Evolutionary conservation across 257 asterid species (phyloP), one percentile per base, ranked within the genome.

Genomic region (Primulina huaijiensis): DNA sequence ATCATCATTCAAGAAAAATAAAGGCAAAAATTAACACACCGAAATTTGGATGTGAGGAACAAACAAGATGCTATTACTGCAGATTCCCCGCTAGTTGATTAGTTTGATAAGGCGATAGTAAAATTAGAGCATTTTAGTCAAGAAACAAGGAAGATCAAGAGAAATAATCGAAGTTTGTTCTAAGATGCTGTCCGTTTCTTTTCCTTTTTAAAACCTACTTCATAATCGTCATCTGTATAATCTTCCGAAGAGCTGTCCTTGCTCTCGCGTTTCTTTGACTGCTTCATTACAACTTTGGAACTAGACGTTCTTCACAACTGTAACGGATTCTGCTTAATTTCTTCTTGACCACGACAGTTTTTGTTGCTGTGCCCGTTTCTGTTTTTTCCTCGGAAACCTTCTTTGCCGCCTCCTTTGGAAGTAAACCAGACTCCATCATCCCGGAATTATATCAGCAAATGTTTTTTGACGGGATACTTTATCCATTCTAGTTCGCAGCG

Each of bases 371-470:
- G 78, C 64, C 73, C 74, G 85, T 69, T 76, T 86, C 80, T 82
- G 92, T 74, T 84, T 90, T 78, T 77, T 83, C 68, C 68, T 90
- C 96, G 0, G 81, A 82, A n/a, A 90, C 80, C 73, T 87, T 85
- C 81, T 81, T 80, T 0, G 99, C 99, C 53, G 50, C 82, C 25
- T 93, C 96, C 77, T 79, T 81, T 9, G 92, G 75, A 23, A 93
- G 99, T 82, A 93, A 86, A 65, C 99, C 99, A 0, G 84, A 87
- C 79, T 93, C 97, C 99, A 93, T 90, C 97, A 93, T 83, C 99
- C 99, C 90, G 77, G 25, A 52, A n/a, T 31, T 29, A 38, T 34
- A 31, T 55, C 33, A n/a, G 14, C 56, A 11, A 63, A 64, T 14
- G 56, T 46, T 46, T 46, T 40, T 46, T 14, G 20, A 46, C 56